Evolutionary conservation across 2,329 filamentous ascomycete species (phyloP), one percentile per base, ranked within the genome.

Genomic region (Aspergillus novoparasiticus): DNA sequence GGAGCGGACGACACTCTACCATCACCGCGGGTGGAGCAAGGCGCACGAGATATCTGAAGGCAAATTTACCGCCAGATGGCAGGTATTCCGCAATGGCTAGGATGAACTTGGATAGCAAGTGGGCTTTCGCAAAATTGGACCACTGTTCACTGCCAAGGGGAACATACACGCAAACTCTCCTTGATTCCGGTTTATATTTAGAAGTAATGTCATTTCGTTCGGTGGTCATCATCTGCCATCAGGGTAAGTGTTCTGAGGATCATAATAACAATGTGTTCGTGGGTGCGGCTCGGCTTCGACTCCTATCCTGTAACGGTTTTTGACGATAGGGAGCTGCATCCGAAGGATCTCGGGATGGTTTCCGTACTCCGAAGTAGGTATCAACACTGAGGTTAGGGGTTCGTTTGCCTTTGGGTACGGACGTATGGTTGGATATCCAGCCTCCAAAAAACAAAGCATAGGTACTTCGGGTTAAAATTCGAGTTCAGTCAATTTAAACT

Each of bases 1-100:
- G 23, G 32, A 59, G 12, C 34, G 36, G n/a, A 45, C n/a, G 28
- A 14, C 54, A 10, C 14, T 30, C 36, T 19, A 55, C 56, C 39
- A 43, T 58, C 48, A 30, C 39, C 30, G 39, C 12, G 16, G 16
- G 46, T 43, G 26, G 46, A 55, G 51, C 51, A 34, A n/a, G 21
- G 9, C 19, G 32, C 51, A 55, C 51, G 51, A 55, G 51, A 21
- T 39, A 41, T n/a, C 39, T 41, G 39, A 41, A 41, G 39, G 39
- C 39, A 41, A 41, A 41, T 41, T 41, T 19, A 4, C 28, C 30
- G 23, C 36, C 21, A 55, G 36, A 36, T 55, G 51, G 51, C 51
- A 55, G 51, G 51, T 55, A 39, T 55, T 12, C 51, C 51, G 51
- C 51, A 39, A 39, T 55, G 32, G 39, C 32, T 55, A 55, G 23